Base-by-base conservation (phyloP, 164 flowering plant genomes). In the Houttuynia cordata region DNA sequence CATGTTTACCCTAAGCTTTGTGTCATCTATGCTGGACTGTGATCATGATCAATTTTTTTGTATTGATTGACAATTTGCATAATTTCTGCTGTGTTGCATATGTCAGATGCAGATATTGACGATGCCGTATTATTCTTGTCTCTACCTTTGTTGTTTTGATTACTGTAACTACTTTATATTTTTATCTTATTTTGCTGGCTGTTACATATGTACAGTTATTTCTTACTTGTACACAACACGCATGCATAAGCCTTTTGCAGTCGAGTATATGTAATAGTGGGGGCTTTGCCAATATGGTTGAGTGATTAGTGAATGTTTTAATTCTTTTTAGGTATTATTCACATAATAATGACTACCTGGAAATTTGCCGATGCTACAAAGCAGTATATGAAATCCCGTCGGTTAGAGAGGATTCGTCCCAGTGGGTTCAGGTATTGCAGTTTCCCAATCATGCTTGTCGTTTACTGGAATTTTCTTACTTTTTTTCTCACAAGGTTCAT, bases 291-390 rank as follows among this genome's bases (percentile, higher is more conserved):
- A 42, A 42, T 8, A 1, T 42, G 1, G 10, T 42, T 42, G 1
- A 10, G 17, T 14, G 17, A 42, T 10, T 4, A 10, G 49, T 42
- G 17, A 10, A 1, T 4, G 17, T 51, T 51, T 41, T 56, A 47
- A 21, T 60, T 58, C 40, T 17, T 7, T 74, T 57, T 53, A 92
- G 97, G 79, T 93, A 86, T 64, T 72, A 93, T 64, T 73, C 83
- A 7, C 91, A 93, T 67, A 78, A 63, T 77, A 81, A 89, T 66
- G 97, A 89, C 61, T 93, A 93, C 76, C 83, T 93, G 69, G 98
- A 93, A 71, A 87, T 87, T 60, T 86, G 92, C 61, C 97, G 97
- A 37, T 78, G 94, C 82, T 93, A 89, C 68, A 83, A 84, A 83
- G 67, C 97, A 53, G 87, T 89, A 54, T 93, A 89, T 74, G 98